phyloP scores from a whole-genome alignment of 192 early-diverging fungal species.

The Backusella psychrophila region DNA sequence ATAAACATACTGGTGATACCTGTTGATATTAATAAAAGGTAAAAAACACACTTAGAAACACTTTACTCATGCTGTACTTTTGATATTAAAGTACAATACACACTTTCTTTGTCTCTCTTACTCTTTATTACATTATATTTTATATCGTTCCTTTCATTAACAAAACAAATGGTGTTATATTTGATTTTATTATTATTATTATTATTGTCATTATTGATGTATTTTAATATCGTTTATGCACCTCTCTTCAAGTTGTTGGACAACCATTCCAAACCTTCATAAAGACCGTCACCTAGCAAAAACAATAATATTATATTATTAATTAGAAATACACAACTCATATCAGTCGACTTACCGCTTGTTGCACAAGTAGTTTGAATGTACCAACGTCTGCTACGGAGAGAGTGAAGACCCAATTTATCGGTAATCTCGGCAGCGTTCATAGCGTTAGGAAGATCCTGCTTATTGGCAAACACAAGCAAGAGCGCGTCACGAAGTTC shows the following conservation, averaged over 20 bases:
- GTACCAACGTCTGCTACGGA: slow-evolving; percentile 84
- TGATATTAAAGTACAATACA: background rate
- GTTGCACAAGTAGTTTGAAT: slow-evolving; percentile 86
- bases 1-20: background rate
- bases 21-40: background rate
- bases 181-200: background rate
- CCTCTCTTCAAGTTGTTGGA: slow-evolving; percentile 57
- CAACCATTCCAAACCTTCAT: slow-evolving; percentile 96
- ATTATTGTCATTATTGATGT: slow-evolving; percentile 2
- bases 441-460: slow-evolving; percentile 97
- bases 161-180: background rate
- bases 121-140: background rate
- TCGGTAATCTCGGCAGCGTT: slow-evolving; percentile 89
- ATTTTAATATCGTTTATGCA: background rate
- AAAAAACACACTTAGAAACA: background rate
- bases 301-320: background rate
- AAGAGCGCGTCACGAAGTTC: slow-evolving; percentile 88
- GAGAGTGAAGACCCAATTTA: slow-evolving; percentile 81
- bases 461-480: slow-evolving; percentile 98
- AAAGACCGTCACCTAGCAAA: slow-evolving; percentile 83
- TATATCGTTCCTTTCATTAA: background rate
- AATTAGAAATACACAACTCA: background rate
- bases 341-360: slow-evolving; percentile 43
- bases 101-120: background rate
- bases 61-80: background rate